A percentile compares a stretch with the other conserved stretches of the same genome.
Conservation (phyloP, 202 grass and related monocot species). For the Eragrostis tef region DNA sequence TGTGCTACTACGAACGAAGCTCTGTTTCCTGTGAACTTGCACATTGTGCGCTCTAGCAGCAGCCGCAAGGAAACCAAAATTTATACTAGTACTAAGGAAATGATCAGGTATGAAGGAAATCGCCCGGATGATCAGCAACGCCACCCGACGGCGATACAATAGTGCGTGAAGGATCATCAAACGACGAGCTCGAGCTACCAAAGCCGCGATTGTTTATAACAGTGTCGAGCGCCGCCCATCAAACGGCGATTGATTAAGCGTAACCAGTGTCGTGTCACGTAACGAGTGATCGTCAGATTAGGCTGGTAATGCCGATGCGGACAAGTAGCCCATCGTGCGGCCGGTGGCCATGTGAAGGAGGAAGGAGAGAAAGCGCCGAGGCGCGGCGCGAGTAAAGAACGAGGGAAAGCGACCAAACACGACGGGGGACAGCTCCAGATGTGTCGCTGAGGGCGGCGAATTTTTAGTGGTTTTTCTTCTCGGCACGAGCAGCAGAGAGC, state of each 20-base stretch:
- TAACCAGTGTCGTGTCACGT: conserved; percentile 7
- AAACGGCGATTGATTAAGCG: background rate
- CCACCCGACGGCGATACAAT: background rate
- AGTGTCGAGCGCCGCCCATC: background rate
- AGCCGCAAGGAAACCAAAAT: no score
- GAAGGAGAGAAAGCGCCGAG: background rate
- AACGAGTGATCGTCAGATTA: background rate
- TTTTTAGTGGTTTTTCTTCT: background rate
- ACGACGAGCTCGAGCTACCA: background rate
- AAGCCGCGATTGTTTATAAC: background rate
- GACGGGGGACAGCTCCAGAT: conserved; percentile 26
- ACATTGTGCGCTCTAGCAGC: no score
- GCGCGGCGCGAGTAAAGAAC: background rate
- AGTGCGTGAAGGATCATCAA: background rate
- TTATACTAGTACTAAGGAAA: no score
- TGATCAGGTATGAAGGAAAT: background rate
- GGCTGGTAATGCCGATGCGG: background rate
- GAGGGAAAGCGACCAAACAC: conserved; percentile 26
- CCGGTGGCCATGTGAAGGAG: conserved; percentile 14
- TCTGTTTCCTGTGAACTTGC: no score
- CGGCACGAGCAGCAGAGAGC: background rate
- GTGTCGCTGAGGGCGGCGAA: background rate
- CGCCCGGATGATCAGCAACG: background rate
- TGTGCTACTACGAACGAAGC: no score
- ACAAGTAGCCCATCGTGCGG: background rate